Base-by-base conservation (phyloP, 106 monocot genomes). In the Acanthochlamys bracteata region DNA sequence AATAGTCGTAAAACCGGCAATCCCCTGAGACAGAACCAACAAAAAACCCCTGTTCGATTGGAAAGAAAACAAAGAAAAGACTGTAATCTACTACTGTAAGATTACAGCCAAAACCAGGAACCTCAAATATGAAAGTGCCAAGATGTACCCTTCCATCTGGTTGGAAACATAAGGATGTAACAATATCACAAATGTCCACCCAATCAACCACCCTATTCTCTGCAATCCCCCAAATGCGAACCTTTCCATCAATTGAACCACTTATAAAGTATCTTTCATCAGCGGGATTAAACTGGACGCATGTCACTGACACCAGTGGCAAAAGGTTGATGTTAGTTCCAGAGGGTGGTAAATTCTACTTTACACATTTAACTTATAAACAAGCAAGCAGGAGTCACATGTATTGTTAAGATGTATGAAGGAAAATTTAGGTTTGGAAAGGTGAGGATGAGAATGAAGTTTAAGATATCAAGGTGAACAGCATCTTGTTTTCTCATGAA, bases 201-300 rank as follows among this genome's bases (percentile, higher is more conserved):
- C 93, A 94, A 55, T 89, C 80, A 67, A 82, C 73, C 39, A 94
- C 93, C 39, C 73, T 74, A 49, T 74, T 74, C 16, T 78, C 84
- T 24, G 65, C 47, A 51, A 82, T 58, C 54, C 65, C 67, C 93
- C 93, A 94, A 16, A 94, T 68, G 33, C 93, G 89, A 70, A 89
- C 79, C 71, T 89, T 94, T 17, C 93, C 93, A 73, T 94, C 93
- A 65, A 94, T 77, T 0, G 86, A 94, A 25, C 93, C 93, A 61
- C 77, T 94, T 59, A 94, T 84, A 69, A 94, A 94, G 72, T 78
- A 75, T 22, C 55, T 70, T 24, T 89, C 84, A 69, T 89, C 80
- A 55, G 69, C 42, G 17, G 86, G 93, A 72, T 94, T 86, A 74
- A 94, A 94, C 66, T 94, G 89, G 58, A 94, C 70, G 55, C 86